Conservation (phyloP, 1,139 yeast genomes). For the Blastobotrys ciferrii region DNA sequence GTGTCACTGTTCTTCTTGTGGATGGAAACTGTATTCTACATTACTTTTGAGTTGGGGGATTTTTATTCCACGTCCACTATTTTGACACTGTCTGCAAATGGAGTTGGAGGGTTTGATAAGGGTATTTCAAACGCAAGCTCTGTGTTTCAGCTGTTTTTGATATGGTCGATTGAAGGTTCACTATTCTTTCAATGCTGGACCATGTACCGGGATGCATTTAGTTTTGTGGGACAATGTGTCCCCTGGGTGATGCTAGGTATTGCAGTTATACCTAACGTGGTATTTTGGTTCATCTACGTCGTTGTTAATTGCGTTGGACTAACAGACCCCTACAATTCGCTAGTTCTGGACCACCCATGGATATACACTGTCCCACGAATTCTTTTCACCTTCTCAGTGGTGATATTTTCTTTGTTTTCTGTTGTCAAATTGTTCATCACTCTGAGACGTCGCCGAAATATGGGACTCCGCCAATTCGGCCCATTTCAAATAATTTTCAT, state of each 20-base stretch:
- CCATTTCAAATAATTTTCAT: conserved; percentile 75
- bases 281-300: conserved; percentile 51
- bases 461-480: conserved; percentile 81
- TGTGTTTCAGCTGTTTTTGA: conserved; percentile 56
- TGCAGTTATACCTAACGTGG: conserved; percentile 36
- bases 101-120: conserved; percentile 38
- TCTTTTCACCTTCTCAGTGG: conserved; percentile 65
- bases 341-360: conserved; percentile 24
- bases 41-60: conserved; percentile 42
- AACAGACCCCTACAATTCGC: conserved; percentile 24
- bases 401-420: conserved; percentile 58
- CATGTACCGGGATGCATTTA: conserved; percentile 46
- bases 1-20: conserved; percentile 52
- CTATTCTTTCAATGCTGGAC: conserved; percentile 67
- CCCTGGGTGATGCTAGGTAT: conserved; percentile 17
- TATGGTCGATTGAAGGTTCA: conserved; percentile 60
- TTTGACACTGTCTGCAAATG: conserved; percentile 10
- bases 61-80: not conserved
- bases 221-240: conserved; percentile 14
- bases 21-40: conserved; percentile 56
- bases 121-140: conserved; percentile 57
- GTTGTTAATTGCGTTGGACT: conserved; percentile 38
- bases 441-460: conserved; percentile 62
- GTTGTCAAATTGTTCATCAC: conserved; percentile 63
- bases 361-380: conserved; percentile 42